These are phyloP conservation scores for Rhodofomes roseus DNA, from an alignment of 1,284 basidiomycete species.

Conservation along the genomic window DNA sequence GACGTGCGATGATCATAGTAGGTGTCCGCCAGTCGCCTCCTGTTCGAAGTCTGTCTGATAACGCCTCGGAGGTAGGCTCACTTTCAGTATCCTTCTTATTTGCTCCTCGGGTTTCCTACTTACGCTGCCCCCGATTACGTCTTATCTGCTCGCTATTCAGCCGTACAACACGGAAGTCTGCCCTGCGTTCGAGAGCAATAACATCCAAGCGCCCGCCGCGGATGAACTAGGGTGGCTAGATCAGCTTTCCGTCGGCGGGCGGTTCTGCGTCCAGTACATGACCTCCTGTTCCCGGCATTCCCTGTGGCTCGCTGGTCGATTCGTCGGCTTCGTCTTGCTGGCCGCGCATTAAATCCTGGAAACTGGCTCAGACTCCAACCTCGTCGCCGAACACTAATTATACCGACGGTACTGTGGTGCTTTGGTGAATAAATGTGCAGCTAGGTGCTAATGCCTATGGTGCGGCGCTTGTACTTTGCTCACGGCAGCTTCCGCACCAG, in stretches of 20 bases:
- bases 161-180: neutral
- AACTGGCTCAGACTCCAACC: too few species aligned
- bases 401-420: too few species aligned
- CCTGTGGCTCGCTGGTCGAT: slow-evolving; percentile 31
- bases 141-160: neutral
- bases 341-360: slow-evolving; percentile 73
- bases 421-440: too few species aligned
- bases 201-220: too few species aligned
- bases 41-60: neutral
- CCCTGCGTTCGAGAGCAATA: neutral
- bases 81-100: neutral
- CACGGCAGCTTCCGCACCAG: too few species aligned
- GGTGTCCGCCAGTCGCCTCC: too few species aligned
- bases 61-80: neutral
- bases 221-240: too few species aligned
- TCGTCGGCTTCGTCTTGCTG: slow-evolving; percentile 34
- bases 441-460: too few species aligned
- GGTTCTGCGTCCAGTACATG: slow-evolving; percentile 46
- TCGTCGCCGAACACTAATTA: too few species aligned
- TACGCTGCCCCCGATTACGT: neutral
- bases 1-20: too few species aligned
- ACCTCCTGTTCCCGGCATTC: slow-evolving; percentile 65
- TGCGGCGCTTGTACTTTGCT: too few species aligned
- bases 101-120: neutral
- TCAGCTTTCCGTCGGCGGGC: too few species aligned